Percentiles rank a stretch among this genome's conserved stretches.
Evolutionary conservation across 768 basidiomycete species (phyloP).

Genomic region (Tephrocybe sp.): DNA sequence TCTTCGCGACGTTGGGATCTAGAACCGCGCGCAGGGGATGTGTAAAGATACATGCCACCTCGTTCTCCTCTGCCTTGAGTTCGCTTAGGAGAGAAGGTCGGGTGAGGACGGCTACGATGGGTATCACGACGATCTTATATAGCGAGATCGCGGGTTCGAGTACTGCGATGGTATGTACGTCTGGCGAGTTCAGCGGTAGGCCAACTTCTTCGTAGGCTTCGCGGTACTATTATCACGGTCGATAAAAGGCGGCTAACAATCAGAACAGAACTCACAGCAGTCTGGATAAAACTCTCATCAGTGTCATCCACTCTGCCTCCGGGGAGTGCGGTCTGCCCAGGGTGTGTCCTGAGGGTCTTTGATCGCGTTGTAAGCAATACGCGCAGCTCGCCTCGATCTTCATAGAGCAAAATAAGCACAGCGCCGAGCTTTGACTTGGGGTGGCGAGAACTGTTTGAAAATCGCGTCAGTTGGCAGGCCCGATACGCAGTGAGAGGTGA

Average conservation of each 20-base stretch:
- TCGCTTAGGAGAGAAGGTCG: slow-evolving; percentile 47
- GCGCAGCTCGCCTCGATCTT: slow-evolving; percentile 62
- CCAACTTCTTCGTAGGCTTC: slow-evolving; percentile 88
- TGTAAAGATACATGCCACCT: slow-evolving; percentile 80
- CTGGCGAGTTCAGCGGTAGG: slow-evolving; percentile 55
- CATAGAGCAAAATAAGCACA: slow-evolving; percentile 79
- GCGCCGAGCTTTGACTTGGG: slow-evolving; percentile 58
- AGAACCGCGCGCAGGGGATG: slow-evolving; percentile 76
- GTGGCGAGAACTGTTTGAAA: slow-evolving; percentile 27
- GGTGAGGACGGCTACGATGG: slow-evolving; percentile 72
- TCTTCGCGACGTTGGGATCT: slow-evolving; percentile 52
- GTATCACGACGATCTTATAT: slow-evolving; percentile 72
- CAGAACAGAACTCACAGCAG: slow-evolving; percentile 62
- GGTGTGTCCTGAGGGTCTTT: slow-evolving; percentile 69
- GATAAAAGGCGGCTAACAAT: not conserved
- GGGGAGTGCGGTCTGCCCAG: slow-evolving; percentile 81
- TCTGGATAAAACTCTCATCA: slow-evolving; percentile 62
- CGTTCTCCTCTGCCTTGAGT: slow-evolving; percentile 57
- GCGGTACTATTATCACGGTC: slow-evolving; percentile 50
- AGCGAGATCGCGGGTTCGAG: slow-evolving; percentile 70
- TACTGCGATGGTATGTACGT: slow-evolving; percentile 59
- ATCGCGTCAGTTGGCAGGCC: slow-evolving; percentile 16
- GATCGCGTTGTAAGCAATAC: slow-evolving; percentile 88
- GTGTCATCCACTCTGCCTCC: slow-evolving; percentile 75
- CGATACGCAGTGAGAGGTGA: slow-evolving; percentile 16